Evolutionary conservation across 2,329 filamentous ascomycete species (phyloP), one percentile per base, ranked within the genome.

Genomic region (Colletotrichum sp.): DNA sequence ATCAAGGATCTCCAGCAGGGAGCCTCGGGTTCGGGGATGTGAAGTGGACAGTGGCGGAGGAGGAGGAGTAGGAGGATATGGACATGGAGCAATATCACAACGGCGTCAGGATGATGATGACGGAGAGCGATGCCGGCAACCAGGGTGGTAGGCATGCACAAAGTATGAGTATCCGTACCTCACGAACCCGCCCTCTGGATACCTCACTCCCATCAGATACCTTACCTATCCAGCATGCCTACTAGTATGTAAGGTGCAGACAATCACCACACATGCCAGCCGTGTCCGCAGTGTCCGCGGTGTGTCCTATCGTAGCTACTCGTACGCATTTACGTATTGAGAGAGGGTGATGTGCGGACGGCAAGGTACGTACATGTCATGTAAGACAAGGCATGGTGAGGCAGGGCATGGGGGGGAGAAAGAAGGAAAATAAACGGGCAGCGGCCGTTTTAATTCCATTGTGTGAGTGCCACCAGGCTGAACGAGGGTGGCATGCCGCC

Each of bases 281-380:
- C 32, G 60, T 36, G 30, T 63, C 30, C 60, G 60, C 60, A 63
- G 52, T 57, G 22, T 15, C 25, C 52, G 25, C 39, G 2, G 52
- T 5, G 15, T 22, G 52, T 57, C n/a, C 39, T 44, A 44, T 44
- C 39, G 39, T n/a, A 44, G 39, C 39, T 44, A 44, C 28, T 13
- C 32, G 32, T 19, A 25, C 30, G 15, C 30, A 25, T 64, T n/a
- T 36, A 27, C 25, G 61, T 64, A 44, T 64, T 57, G 22, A 27
- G 4, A 36, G 8, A 64, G 19, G 25, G 19, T 28, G 19, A 34
- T 36, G n/a, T 22, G 30, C 16, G 48, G 30, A 59, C 28, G 52
- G 66, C 19, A 68, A 44, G 55, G 63, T 72, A 72, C 73, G 64
- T 75, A 67, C 39, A 65, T 25, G 16, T 63, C 57, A 72, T 68